Conservation (phyloP, 2,329 filamentous ascomycete species). For the Colletotrichum sp. region DNA sequence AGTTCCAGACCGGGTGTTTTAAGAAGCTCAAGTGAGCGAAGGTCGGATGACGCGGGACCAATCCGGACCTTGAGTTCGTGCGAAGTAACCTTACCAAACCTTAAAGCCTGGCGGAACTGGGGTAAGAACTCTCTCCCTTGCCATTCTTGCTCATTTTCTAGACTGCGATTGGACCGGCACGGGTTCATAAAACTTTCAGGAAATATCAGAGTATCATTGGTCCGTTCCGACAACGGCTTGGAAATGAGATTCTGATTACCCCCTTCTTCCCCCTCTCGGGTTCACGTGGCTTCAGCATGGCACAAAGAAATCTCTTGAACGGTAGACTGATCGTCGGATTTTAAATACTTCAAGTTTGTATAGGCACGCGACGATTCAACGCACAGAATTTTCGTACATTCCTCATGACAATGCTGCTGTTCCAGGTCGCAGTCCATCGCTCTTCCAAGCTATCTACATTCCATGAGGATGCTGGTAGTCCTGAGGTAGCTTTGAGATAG, state of each 20-base stretch:
- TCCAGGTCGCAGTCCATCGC: not conserved
- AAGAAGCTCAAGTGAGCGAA: not conserved
- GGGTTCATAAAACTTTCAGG: not conserved
- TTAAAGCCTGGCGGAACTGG: not conserved
- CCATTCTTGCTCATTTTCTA: not conserved
- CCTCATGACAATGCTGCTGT: not conserved
- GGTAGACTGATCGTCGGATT: not conserved
- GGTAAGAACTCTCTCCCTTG: not conserved
- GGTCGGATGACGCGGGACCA: not conserved
- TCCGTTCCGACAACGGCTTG: not conserved
- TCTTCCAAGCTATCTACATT: not conserved
- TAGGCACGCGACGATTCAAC: not conserved
- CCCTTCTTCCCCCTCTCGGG: not conserved
- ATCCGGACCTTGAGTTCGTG: not conserved
- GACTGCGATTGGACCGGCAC: not conserved
- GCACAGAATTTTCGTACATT: not conserved
- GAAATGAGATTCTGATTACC: not conserved
- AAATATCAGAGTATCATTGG: not conserved
- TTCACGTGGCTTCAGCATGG: not conserved
- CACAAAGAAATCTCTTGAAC: not conserved
- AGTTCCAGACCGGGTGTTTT: not conserved
- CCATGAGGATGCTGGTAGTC: not conserved
- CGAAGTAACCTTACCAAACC: not conserved
- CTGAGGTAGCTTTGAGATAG: not conserved
- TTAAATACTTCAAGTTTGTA: not conserved